Evolutionary conservation across 2,329 filamentous ascomycete species (phyloP).

Genomic region (Pseudogymnoascus sp.): DNA sequence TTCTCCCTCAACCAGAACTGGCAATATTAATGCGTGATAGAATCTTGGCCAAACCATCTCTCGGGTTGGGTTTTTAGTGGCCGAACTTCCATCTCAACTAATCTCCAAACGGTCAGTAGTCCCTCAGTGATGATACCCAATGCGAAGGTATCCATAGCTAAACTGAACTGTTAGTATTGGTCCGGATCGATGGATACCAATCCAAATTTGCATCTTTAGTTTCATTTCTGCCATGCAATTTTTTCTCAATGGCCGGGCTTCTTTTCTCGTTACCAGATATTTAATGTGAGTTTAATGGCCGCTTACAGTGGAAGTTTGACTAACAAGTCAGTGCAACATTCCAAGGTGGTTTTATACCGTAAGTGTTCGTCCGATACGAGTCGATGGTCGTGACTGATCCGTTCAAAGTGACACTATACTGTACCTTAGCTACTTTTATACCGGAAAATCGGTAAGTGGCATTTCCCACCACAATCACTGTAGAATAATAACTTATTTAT

Average conservation of each 20-base stretch:
- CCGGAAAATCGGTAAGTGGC: background rate
- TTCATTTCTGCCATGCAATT: background rate
- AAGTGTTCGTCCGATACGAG: background rate
- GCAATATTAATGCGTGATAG: constrained; percentile 16
- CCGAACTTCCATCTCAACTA: constrained; percentile 54
- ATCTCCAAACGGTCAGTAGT: constrained; percentile 40
- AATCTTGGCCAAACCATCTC: constrained; percentile 50
- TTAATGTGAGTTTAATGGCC: background rate
- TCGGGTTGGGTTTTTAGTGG: constrained; percentile 42
- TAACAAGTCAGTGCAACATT: background rate
- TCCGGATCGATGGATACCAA: constrained; percentile 42
- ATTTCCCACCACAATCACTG: background rate
- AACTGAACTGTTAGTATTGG: constrained; percentile 28
- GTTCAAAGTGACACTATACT: background rate
- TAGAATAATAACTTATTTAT: background rate
- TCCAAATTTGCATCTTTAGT: constrained; percentile 34
- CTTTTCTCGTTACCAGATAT: background rate
- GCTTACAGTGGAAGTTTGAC: background rate
- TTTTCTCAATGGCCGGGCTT: background rate
- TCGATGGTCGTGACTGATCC: background rate
- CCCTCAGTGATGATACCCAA: background rate
- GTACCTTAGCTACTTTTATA: background rate
- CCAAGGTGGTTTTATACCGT: background rate
- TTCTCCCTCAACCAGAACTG: constrained; percentile 21
- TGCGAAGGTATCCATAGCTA: background rate